Evolutionary conservation across 495 filamentous ascomycete species (phyloP).

Genomic region (Aspergillus cavernicola): DNA sequence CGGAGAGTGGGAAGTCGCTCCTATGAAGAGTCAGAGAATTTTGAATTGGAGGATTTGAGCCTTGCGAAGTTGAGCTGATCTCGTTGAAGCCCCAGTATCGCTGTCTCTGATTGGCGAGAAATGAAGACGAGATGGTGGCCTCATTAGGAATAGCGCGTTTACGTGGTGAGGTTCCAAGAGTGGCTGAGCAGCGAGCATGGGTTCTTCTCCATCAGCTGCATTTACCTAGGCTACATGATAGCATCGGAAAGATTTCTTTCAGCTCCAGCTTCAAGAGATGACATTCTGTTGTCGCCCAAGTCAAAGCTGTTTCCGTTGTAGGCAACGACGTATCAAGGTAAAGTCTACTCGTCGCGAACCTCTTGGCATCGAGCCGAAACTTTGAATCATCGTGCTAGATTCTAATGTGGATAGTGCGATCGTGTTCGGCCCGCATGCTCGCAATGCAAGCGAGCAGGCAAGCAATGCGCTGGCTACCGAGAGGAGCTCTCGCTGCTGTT

Average conservation of each 20-base stretch:
- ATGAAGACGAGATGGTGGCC: constrained; percentile 6
- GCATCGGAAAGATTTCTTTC: no score
- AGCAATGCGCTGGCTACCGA: constrained; percentile 5
- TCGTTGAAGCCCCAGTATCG: neutral
- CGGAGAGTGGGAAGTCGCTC: no score
- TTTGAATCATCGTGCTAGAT: neutral
- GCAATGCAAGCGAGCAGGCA: constrained; percentile 6
- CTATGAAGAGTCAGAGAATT: no score
- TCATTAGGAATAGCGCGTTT: constrained; percentile 5
- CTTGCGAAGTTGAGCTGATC: no score
- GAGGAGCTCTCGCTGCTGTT: constrained; percentile 5
- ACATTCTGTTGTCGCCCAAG: constrained; percentile 8
- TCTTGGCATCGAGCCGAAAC: neutral
- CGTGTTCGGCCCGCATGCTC: constrained; percentile 1
- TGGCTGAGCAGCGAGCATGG: neutral
- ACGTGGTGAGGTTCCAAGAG: neutral
- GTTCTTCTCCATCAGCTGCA: neutral
- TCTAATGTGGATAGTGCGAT: constrained; percentile 5
- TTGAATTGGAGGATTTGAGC: neutral
- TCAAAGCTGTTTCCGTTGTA: constrained; percentile 8
- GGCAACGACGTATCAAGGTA: constrained; percentile 10
- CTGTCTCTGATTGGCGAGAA: neutral
- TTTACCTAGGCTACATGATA: no score
- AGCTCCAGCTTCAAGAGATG: no score
- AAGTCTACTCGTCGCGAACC: neutral